Conservation (phyloP, 2,329 filamentous ascomycete species). For the Diaporthe sp. region DNA sequence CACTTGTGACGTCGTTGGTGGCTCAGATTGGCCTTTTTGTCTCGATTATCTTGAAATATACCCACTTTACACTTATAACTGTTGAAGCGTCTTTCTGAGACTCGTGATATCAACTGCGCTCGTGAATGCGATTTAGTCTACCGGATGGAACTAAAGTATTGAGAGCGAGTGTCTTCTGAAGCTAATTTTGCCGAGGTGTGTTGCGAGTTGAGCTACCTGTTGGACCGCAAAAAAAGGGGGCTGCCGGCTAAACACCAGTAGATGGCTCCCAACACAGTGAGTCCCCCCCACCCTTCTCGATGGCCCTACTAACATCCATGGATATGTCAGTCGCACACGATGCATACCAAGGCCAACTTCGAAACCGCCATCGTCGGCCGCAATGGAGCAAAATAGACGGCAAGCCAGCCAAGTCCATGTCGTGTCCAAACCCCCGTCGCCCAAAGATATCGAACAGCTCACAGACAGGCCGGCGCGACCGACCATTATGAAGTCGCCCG, state of each 20-base stretch:
- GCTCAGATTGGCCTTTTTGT: constrained; percentile 10
- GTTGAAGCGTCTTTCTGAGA: neutral
- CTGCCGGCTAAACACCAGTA: neutral
- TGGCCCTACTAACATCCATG: neutral
- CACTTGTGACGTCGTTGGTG: constrained; percentile 1
- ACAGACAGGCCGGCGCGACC: neutral
- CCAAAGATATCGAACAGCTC: neutral
- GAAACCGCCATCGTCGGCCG: neutral
- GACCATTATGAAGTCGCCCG: neutral
- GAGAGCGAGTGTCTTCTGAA: neutral
- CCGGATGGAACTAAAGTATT: neutral
- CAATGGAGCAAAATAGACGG: neutral
- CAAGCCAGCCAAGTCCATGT: neutral
- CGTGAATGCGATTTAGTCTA: neutral
- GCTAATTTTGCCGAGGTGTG: neutral
- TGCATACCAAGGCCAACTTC: neutral
- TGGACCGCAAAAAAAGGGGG: neutral
- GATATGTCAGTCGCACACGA: neutral
- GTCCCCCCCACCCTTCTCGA: too few relatives aligned
- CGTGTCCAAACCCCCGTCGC: neutral
- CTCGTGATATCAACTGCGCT: neutral
- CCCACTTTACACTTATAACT: constrained; percentile 9
- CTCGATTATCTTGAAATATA: constrained; percentile 16
- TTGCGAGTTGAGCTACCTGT: neutral
- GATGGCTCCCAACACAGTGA: neutral